These are phyloP conservation scores for Diaporthe amygdali DNA, from an alignment of 2,329 filamentous ascomycete genomes.

Conservation along the genomic window DNA sequence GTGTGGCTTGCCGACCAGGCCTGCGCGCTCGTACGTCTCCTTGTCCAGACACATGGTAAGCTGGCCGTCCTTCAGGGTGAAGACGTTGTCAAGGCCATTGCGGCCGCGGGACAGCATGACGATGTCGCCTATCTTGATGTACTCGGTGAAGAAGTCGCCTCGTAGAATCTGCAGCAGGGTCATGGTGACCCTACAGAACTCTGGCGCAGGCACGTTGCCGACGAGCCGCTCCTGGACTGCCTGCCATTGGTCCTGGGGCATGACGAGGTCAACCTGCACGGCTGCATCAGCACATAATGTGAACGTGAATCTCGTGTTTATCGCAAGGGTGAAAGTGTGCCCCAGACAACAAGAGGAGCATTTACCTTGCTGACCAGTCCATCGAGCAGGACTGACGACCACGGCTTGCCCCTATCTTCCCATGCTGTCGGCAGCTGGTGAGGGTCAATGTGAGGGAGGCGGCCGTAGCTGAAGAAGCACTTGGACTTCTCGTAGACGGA, in stretches of 20 bases:
- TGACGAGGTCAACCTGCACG: constrained; percentile 68
- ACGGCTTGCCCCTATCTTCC: constrained; percentile 77
- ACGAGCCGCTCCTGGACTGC: constrained; percentile 59
- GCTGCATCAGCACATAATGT: neutral
- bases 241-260: constrained; percentile 68
- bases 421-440: constrained; percentile 73
- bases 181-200: constrained; percentile 75
- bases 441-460: constrained; percentile 72
- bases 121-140: constrained; percentile 85
- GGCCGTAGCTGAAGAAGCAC: constrained; percentile 75
- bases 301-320: neutral
- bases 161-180: constrained; percentile 74
- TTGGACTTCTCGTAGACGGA: constrained; percentile 64
- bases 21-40: constrained; percentile 81
- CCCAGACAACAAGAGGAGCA: neutral
- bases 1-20: constrained; percentile 75
- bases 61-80: constrained; percentile 71
- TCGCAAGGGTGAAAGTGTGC: neutral
- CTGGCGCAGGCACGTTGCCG: constrained; percentile 38
- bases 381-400: constrained; percentile 69
- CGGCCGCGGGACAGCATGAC: constrained; percentile 84
- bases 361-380: constrained; percentile 72
- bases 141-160: constrained; percentile 79
- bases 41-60: constrained; percentile 81
- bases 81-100: constrained; percentile 72